These are phyloP conservation scores for Colletotrichum phormii DNA, from an alignment of 2,329 filamentous ascomycete species.

Conservation along the genomic window DNA sequence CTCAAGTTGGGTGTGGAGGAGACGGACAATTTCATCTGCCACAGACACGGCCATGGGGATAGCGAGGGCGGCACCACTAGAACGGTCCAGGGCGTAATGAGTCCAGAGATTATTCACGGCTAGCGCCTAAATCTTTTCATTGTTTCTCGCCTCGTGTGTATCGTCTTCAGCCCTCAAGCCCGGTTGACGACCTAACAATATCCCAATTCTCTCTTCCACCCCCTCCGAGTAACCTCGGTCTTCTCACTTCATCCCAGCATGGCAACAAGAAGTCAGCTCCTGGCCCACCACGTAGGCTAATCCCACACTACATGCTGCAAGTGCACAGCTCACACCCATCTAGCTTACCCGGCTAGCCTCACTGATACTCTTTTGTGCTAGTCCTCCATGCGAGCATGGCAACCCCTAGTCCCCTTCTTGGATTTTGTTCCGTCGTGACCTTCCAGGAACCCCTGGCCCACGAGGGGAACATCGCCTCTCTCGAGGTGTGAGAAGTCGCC, in stretches of 20 bases:
- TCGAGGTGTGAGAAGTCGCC: constrained; percentile 18
- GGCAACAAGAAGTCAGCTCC: neutral
- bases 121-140: constrained; percentile 5
- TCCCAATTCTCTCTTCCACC: neutral
- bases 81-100: constrained; percentile 8
- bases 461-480: constrained; percentile 24
- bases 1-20: neutral
- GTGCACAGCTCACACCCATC: neutral
- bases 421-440: constrained; percentile 9
- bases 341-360: constrained; percentile 14
- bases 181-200: neutral
- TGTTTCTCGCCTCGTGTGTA: constrained; percentile 15
- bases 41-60: neutral
- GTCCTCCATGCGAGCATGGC: constrained; percentile 22
- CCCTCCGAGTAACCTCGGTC: neutral
- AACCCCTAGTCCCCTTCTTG: constrained; percentile 26
- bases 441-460: constrained; percentile 8
- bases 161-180: neutral
- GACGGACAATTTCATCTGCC: neutral
- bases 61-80: constrained; percentile 14
- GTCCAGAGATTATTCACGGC: constrained; percentile 1
- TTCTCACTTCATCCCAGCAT: neutral
- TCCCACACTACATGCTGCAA: constrained; percentile 13
- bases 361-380: constrained; percentile 5
- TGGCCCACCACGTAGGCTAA: neutral